phyloP scores from a whole-genome alignment of 139 green algal genomes.

The Coelastrella sp. region DNA sequence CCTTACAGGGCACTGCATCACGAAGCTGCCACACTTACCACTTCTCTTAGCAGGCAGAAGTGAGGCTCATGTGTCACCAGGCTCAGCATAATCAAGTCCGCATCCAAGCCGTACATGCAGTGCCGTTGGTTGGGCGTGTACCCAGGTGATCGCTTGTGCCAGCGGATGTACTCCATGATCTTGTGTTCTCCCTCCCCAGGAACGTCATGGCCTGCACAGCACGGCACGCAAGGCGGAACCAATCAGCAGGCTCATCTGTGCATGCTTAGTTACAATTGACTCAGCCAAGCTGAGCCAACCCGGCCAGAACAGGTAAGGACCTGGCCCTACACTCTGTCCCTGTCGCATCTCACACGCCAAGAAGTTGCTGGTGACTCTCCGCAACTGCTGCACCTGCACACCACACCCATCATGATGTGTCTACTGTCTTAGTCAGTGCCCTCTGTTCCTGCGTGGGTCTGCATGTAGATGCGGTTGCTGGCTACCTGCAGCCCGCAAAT shows the following conservation, averaged over 20 bases:
- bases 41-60: conserved; percentile 96
- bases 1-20: neutral
- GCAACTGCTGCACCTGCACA: no score
- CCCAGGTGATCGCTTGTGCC: conserved; percentile 66
- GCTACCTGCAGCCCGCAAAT: no score
- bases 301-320: no score
- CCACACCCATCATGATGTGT: no score
- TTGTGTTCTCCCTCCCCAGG: conserved; percentile 98
- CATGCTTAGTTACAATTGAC: neutral
- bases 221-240: neutral
- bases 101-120: conserved; percentile 97
- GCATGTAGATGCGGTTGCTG: no score
- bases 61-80: conserved; percentile 97
- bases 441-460: no score
- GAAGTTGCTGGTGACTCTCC: no score
- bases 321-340: no score
- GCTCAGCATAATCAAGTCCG: conserved; percentile 96
- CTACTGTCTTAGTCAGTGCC: no score
- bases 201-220: conserved; percentile 85
- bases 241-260: neutral
- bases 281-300: no score
- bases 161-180: conserved; percentile 98
- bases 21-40: conserved; percentile 49
- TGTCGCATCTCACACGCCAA: no score
- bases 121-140: conserved; percentile 84